These are phyloP conservation scores for Colletotrichum sp. DNA, from an alignment of 2,329 filamentous ascomycete genomes.

Conservation along the genomic window DNA sequence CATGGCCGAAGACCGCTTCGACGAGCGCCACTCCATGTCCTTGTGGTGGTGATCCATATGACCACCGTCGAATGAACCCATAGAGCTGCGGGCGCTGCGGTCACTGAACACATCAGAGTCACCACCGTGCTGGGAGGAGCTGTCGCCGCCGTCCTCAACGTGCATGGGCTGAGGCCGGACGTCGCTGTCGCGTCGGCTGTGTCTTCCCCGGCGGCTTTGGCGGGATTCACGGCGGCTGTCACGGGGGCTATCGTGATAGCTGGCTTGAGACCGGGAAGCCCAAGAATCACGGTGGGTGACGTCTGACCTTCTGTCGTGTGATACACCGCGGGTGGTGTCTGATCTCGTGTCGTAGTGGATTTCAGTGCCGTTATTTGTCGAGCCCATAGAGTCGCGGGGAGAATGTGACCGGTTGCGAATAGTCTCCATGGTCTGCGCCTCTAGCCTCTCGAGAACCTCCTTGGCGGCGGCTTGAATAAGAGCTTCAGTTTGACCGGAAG, in stretches of 20 bases:
- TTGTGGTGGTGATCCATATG: conserved; percentile 27
- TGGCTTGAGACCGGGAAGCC: neutral
- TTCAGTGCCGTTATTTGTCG: conserved; percentile 31
- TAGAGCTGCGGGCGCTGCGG: conserved; percentile 59
- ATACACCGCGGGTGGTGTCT: conserved; percentile 16
- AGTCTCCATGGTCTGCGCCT: conserved; percentile 31
- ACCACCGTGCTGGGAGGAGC: conserved; percentile 54
- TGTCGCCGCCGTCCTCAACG: conserved; percentile 39
- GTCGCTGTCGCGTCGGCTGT: conserved; percentile 1
- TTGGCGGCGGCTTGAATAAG: conserved; percentile 58
- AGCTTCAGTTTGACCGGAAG: conserved; percentile 51
- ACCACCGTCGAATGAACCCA: conserved; percentile 48
- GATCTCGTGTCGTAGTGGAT: conserved; percentile 29
- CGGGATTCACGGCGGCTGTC: neutral
- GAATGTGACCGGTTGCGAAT: conserved; percentile 27
- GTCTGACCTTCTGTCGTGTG: conserved; percentile 2
- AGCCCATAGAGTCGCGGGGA: neutral
- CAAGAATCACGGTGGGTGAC: neutral
- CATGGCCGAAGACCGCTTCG: conserved; percentile 45
- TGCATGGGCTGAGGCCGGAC: neutral
- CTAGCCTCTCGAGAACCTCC: conserved; percentile 53
- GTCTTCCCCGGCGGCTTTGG: neutral
- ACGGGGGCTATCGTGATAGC: neutral
- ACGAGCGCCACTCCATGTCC: conserved; percentile 35
- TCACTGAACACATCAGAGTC: conserved; percentile 66